Evolutionary conservation across 306 rosid species (phyloP).

Genomic region (Luffa acutangula): DNA sequence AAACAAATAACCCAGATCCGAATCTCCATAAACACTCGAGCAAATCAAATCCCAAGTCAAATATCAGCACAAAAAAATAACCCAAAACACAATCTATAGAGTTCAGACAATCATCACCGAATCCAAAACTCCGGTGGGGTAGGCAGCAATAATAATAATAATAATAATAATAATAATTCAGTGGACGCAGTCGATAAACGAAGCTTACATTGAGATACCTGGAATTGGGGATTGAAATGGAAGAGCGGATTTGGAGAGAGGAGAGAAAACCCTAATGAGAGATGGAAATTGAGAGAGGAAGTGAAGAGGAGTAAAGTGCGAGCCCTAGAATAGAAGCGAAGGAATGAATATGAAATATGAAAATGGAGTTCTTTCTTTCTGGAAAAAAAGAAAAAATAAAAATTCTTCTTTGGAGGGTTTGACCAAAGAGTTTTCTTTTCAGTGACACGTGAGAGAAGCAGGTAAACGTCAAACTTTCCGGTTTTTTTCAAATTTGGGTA

Average conservation of each 20-base stretch:
- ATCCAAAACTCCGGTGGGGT: neutral
- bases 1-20: neutral
- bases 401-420: constrained; percentile 5
- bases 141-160: neutral
- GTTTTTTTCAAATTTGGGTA: neutral
- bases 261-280: neutral
- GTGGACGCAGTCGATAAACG: neutral
- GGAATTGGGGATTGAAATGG: neutral
- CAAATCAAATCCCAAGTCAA: neutral
- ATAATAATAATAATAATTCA: neutral
- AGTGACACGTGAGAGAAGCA: neutral
- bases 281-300: neutral
- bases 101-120: neutral
- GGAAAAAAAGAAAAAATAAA: neutral
- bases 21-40: neutral
- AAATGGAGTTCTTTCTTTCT: neutral
- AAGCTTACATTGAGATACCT: neutral
- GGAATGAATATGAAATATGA: neutral
- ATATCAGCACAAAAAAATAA: neutral
- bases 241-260: neutral
- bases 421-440: neutral
- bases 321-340: constrained; percentile 6
- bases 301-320: neutral
- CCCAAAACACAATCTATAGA: neutral
- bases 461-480: neutral